These are phyloP conservation scores for Calonectria montana DNA, from an alignment of 2,329 filamentous ascomycete species.

Conservation along the genomic window DNA sequence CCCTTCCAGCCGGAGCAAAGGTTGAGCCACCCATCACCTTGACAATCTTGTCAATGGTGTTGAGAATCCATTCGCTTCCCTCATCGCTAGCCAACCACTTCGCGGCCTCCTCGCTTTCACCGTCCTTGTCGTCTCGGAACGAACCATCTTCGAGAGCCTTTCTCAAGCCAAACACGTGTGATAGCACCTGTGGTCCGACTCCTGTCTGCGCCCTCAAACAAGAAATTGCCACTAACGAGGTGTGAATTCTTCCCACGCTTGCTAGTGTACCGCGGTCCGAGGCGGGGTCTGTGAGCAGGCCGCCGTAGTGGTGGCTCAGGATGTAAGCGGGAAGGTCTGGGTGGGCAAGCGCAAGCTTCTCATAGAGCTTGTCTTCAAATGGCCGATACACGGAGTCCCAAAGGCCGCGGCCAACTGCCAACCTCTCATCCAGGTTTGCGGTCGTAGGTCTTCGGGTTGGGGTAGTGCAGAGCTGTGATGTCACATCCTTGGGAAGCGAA, in stretches of 20 bases:
- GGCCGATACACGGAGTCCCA: constrained; percentile 85
- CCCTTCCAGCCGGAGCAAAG: constrained; percentile 47
- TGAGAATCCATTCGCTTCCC: constrained; percentile 60
- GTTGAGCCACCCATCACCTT: constrained; percentile 58
- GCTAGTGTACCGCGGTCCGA: constrained; percentile 55
- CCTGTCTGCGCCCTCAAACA: constrained; percentile 84
- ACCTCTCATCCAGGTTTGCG: constrained; percentile 65
- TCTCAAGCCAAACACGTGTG: constrained; percentile 82
- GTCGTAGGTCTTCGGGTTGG: constrained; percentile 66
- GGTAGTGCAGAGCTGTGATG: constrained; percentile 62
- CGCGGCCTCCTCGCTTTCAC: constrained; percentile 49
- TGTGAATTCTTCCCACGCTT: constrained; percentile 76
- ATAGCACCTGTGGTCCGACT: constrained; percentile 84
- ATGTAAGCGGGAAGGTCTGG: constrained; percentile 87
- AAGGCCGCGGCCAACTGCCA: constrained; percentile 70
- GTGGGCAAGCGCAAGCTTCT: constrained; percentile 79
- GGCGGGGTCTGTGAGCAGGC: constrained; percentile 76
- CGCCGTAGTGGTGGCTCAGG: constrained; percentile 78
- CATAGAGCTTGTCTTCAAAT: constrained; percentile 76
- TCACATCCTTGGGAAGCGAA: constrained; percentile 68
- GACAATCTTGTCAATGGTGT: constrained; percentile 56
- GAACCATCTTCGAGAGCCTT: constrained; percentile 80
- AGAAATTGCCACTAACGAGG: constrained; percentile 78
- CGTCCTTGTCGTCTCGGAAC: constrained; percentile 51
- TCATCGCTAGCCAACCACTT: constrained; percentile 58